Conservation (phyloP, 2,329 filamentous ascomycete genomes). For the Scedosporium boydii region DNA sequence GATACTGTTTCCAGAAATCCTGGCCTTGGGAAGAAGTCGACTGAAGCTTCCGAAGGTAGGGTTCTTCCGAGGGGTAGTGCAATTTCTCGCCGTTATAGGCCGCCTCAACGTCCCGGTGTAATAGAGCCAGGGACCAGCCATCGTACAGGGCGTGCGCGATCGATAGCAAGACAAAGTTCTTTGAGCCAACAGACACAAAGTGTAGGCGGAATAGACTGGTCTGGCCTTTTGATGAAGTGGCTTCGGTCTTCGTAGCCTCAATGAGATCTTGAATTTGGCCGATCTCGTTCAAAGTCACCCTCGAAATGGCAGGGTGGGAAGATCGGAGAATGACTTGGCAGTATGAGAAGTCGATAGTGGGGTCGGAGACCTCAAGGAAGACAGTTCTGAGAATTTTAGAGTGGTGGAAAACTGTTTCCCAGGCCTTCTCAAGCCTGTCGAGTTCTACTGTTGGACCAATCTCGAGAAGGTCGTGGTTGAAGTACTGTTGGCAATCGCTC, state of each 20-base stretch:
- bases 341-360: slow-evolving; percentile 39
- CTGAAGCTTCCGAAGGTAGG: slow-evolving; percentile 31
- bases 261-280: slow-evolving; percentile 27
- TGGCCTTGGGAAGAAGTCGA: slow-evolving; percentile 5
- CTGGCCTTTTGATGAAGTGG: slow-evolving; percentile 24
- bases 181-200: slow-evolving; percentile 23
- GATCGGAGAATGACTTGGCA: slow-evolving; percentile 36
- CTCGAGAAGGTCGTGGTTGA: slow-evolving; percentile 71
- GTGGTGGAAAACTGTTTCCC: slow-evolving; percentile 45
- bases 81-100: slow-evolving; percentile 45
- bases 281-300: slow-evolving; percentile 15
- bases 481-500: slow-evolving; percentile 68
- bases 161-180: slow-evolving; percentile 50
- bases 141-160: slow-evolving; percentile 86
- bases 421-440: slow-evolving; percentile 47
- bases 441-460: slow-evolving; percentile 46
- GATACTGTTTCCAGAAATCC: slow-evolving; percentile 62
- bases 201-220: slow-evolving; percentile 39
- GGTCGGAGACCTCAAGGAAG: slow-evolving; percentile 58
- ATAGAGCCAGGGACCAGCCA: slow-evolving; percentile 67
- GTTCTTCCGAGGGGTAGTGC: slow-evolving; percentile 36
- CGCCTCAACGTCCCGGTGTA: slow-evolving; percentile 61
- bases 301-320: slow-evolving; percentile 12
- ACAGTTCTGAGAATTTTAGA: slow-evolving; percentile 68
- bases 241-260: slow-evolving; percentile 24